These are phyloP conservation scores for Globisporangium rhizosaccharum DNA, from an alignment of 352 stramenopile genomes.

Conservation along the genomic window DNA sequence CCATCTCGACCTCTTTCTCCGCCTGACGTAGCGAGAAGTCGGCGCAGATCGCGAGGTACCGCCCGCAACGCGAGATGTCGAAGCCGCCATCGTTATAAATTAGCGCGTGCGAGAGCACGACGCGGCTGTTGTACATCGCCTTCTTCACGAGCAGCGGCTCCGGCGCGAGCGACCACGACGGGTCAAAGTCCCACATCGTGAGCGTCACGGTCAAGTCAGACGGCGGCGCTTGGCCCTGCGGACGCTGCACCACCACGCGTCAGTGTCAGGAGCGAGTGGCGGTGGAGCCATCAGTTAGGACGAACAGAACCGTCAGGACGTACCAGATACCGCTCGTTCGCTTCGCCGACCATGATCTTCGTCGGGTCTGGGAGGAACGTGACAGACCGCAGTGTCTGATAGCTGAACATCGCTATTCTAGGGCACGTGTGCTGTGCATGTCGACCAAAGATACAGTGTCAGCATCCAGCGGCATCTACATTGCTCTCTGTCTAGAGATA, in stretches of 20 bases:
- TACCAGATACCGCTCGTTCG: slow-evolving; percentile 88
- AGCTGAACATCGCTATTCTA: slow-evolving; percentile 86
- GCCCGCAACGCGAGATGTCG: slow-evolving; percentile 93
- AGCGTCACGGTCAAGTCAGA: slow-evolving; percentile 92
- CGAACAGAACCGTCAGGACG: slow-evolving; percentile 8
- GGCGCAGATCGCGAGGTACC: slow-evolving; percentile 92
- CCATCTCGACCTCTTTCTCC: slow-evolving; percentile 80
- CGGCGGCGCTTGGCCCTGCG: slow-evolving; percentile 64
- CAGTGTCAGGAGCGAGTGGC: not conserved
- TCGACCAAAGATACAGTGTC: not conserved
- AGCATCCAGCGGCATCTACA: too few relatives aligned
- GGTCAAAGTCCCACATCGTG: slow-evolving; percentile 93
- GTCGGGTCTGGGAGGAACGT: slow-evolving; percentile 89
- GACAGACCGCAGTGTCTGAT: slow-evolving; percentile 90
- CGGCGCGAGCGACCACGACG: slow-evolving; percentile 64
- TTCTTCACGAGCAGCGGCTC: slow-evolving; percentile 74
- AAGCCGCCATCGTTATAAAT: slow-evolving; percentile 98
- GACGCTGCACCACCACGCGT: slow-evolving; percentile 32
- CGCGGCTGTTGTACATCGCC: slow-evolving; percentile 79
- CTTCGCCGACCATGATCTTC: slow-evolving; percentile 93
- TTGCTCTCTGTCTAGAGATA: not conserved
- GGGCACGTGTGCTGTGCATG: slow-evolving; percentile 60
- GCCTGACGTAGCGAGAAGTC: slow-evolving; percentile 91
- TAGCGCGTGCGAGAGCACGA: slow-evolving; percentile 88
- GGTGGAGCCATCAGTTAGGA: not conserved